Evolutionary conservation across 305 asterid genomes (phyloP), one percentile per base, ranked within the genome.

Genomic region (Fraxinus albicans): DNA sequence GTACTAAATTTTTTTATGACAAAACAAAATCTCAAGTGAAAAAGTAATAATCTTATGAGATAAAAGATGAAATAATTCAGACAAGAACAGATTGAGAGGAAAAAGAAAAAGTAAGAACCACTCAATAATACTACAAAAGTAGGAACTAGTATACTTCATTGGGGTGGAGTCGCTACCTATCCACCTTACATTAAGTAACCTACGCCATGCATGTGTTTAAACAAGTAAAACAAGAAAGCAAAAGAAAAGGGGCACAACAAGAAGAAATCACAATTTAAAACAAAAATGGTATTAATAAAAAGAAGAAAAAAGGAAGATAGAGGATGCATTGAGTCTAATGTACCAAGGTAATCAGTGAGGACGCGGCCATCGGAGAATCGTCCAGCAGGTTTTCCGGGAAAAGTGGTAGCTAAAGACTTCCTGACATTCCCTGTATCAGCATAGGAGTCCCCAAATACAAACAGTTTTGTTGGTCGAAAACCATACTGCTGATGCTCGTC

Each of bases 361-460:
- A 92, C 87, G 12, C 93, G 94, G 76, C 97, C 95, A 65, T 92
- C 93, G 86, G 97, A 92, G 82, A 80, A 92, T 29, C 97, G 80
- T 80, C 97, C 97, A 83, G 92, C 82, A 36, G 97, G 97, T 72
- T 90, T 90, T 10, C 95, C 95, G 44, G 97, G 97, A 44, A 92
- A 91, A 81, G 97, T 91, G 80, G 80, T 9, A 21, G 86, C 91
- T 40, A 83, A 3, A 0, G 91, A 38, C 60, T 91, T 91, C 44
- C 85, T 31, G 36, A 86, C 17, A 81, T 92, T 91, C 2, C 96
- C 96, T 0, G 96, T 92, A 70, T 92, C 94, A 0, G 87, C 94
- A 50, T 92, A 91, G 0, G 96, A 92, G 77, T 91, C 96, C 17
- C 96, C 96, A 73, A 92, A 91, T 3, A 91, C 94, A 82, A 88